phyloP scores from a whole-genome alignment of 2,329 filamentous ascomycete genomes.

The Ophiocordyceps robertsii region DNA sequence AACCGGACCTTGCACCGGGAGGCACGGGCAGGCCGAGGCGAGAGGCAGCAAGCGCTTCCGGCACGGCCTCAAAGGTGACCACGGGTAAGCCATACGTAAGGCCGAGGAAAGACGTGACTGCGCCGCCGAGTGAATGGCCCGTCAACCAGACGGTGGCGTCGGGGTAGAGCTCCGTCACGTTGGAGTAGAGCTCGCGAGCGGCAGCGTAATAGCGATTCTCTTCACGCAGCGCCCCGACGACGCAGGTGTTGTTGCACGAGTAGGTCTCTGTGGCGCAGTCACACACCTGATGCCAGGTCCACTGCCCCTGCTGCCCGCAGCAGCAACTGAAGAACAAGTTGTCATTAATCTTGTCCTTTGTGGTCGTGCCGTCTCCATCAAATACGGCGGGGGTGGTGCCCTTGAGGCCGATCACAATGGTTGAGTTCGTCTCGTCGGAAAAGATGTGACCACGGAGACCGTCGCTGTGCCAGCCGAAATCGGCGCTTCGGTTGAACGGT shows the following conservation, averaged over 20 bases:
- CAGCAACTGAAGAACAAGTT: constrained; percentile 98
- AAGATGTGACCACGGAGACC: constrained; percentile 88
- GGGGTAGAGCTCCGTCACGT: constrained; percentile 82
- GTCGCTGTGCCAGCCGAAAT: constrained; percentile 87
- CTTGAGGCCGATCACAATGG: constrained; percentile 84
- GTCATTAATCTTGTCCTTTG: constrained; percentile 95
- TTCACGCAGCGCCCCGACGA: constrained; percentile 57
- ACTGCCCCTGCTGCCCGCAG: constrained; percentile 85
- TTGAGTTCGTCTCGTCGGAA: constrained; percentile 72
- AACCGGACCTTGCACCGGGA: constrained; percentile 58
- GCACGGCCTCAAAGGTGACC: constrained; percentile 88
- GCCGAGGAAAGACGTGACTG: constrained; percentile 76
- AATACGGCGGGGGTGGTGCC: constrained; percentile 85
- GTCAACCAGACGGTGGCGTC: constrained; percentile 75
- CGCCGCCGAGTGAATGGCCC: constrained; percentile 85
- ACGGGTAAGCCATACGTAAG: constrained; percentile 82
- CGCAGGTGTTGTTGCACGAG: constrained; percentile 84
- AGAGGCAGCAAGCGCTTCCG: constrained; percentile 74
- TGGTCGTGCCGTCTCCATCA: constrained; percentile 92
- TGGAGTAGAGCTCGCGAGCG: constrained; percentile 78
- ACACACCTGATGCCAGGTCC: constrained; percentile 83
- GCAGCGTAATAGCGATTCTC: constrained; percentile 90
- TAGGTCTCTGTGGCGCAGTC: constrained; percentile 82
- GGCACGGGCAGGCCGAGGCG: constrained; percentile 77
- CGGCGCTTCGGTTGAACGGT: constrained; percentile 71